phyloP scores from a whole-genome alignment of 176 grass and related monocot species.

The Oryza meyeriana region DNA sequence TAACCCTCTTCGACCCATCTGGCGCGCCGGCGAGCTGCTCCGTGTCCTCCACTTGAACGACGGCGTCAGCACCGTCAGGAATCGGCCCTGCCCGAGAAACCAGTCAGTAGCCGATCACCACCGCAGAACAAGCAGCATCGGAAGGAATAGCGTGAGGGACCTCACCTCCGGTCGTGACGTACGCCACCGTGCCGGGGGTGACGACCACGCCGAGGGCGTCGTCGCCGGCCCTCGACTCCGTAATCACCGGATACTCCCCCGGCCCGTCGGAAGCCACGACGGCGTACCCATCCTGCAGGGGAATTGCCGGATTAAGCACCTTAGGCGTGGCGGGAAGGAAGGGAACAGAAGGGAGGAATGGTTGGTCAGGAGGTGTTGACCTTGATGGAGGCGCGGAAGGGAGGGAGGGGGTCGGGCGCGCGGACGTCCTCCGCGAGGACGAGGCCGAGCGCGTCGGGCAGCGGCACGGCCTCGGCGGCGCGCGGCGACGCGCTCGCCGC shows the following conservation, averaged over 20 bases:
- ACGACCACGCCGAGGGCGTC: slow-evolving; percentile 56
- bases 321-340: neutral
- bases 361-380: neutral
- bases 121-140: neutral
- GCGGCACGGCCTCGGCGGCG: slow-evolving; percentile 28
- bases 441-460: slow-evolving; percentile 66
- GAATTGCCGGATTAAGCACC: neutral
- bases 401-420: slow-evolving; percentile 71
- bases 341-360: neutral
- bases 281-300: slow-evolving; percentile 77
- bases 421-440: slow-evolving; percentile 70
- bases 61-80: slow-evolving; percentile 79
- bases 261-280: slow-evolving; percentile 81
- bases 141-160: neutral
- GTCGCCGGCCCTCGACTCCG: slow-evolving; percentile 83
- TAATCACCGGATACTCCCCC: slow-evolving; percentile 73
- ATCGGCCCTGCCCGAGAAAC: slow-evolving; percentile 52
- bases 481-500: slow-evolving; percentile 31
- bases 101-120: neutral
- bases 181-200: slow-evolving; percentile 52
- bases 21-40: slow-evolving; percentile 28
- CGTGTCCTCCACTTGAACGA: slow-evolving; percentile 94
- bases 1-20: slow-evolving; percentile 61
- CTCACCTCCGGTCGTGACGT: slow-evolving; percentile 89
- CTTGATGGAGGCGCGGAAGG: slow-evolving; percentile 89